A percentile compares a stretch with the other conserved stretches of the same genome.
These are phyloP conservation scores for Lachancea lanzarotensis DNA, from an alignment of 805 yeast genomes.

Conservation along the genomic window DNA sequence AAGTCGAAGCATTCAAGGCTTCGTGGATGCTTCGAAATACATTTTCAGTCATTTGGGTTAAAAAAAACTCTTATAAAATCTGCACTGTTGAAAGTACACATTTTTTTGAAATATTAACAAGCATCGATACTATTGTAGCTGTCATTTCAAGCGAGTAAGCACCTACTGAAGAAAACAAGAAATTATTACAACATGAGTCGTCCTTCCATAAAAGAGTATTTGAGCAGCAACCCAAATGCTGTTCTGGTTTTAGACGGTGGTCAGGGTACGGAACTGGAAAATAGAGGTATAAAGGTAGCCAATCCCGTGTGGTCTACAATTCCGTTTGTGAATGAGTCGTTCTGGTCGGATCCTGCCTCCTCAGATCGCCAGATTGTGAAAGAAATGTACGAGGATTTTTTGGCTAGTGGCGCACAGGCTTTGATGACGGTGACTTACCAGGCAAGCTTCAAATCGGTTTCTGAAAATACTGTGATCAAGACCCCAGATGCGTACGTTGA, in stretches of 20 bases:
- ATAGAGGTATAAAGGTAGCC: slow-evolving; percentile 38
- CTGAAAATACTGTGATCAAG: slow-evolving; percentile 24
- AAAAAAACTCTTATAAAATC: too few species aligned
- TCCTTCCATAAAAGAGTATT: slow-evolving; percentile 9
- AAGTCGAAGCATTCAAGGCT: too few species aligned
- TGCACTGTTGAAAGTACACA: too few species aligned
- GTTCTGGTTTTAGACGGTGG: slow-evolving; percentile 50
- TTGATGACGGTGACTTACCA: slow-evolving; percentile 58
- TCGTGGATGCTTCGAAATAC: too few species aligned
- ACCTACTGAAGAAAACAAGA: too few species aligned
- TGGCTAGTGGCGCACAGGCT: slow-evolving; percentile 49
- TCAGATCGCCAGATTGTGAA: slow-evolving; percentile 39
- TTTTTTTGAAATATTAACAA: too few species aligned
- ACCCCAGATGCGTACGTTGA: slow-evolving; percentile 19
- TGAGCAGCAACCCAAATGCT: slow-evolving; percentile 12
- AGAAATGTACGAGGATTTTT: slow-evolving; percentile 45
- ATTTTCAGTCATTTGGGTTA: too few species aligned
- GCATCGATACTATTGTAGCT: too few species aligned
- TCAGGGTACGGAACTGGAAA: slow-evolving; percentile 56
- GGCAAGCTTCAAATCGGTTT: slow-evolving; percentile 39
- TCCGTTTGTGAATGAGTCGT: slow-evolving; percentile 35
- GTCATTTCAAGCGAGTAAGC: too few species aligned
- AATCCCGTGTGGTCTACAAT: slow-evolving; percentile 58
- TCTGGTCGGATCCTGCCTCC: slow-evolving; percentile 19
- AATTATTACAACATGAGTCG: slow-evolving; percentile 5